phyloP scores from a whole-genome alignment of 768 basidiomycete genomes.

The Hebeloma cylindrosporum region DNA sequence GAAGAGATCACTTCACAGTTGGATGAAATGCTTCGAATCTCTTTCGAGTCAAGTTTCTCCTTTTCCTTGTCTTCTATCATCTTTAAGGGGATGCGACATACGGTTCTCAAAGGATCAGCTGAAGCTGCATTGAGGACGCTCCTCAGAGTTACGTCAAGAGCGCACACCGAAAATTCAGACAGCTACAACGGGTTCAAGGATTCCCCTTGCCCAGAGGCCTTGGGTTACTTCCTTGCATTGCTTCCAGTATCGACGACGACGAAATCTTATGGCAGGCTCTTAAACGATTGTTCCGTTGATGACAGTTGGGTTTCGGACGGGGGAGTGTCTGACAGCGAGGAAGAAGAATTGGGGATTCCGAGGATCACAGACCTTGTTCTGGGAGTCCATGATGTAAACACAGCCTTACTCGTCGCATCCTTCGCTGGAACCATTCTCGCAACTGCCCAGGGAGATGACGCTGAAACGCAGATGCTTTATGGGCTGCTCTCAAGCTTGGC shows the following conservation, averaged over 20 bases:
- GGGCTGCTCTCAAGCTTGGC: constrained; percentile 72
- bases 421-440: constrained; percentile 74
- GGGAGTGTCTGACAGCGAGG: constrained; percentile 31
- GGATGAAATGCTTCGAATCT: constrained; percentile 70
- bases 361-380: constrained; percentile 57
- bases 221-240: constrained; percentile 80
- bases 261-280: constrained; percentile 55
- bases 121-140: constrained; percentile 62
- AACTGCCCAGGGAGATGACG: constrained; percentile 76
- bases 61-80: constrained; percentile 81
- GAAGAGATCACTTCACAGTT: constrained; percentile 70
- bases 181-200: constrained; percentile 40
- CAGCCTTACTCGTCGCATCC: constrained; percentile 71
- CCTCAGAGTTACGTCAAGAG: constrained; percentile 57
- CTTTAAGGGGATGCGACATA: constrained; percentile 82
- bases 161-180: constrained; percentile 30
- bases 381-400: constrained; percentile 59
- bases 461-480: constrained; percentile 81
- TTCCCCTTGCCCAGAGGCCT: constrained; percentile 54
- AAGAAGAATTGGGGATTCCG: constrained; percentile 49
- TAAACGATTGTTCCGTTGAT: constrained; percentile 63
- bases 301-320: constrained; percentile 44
- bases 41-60: constrained; percentile 77
- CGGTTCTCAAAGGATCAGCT: constrained; percentile 59
- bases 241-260: constrained; percentile 65